phyloP scores from a whole-genome alignment of 345 rosid genomes.

The Citrus medica region DNA sequence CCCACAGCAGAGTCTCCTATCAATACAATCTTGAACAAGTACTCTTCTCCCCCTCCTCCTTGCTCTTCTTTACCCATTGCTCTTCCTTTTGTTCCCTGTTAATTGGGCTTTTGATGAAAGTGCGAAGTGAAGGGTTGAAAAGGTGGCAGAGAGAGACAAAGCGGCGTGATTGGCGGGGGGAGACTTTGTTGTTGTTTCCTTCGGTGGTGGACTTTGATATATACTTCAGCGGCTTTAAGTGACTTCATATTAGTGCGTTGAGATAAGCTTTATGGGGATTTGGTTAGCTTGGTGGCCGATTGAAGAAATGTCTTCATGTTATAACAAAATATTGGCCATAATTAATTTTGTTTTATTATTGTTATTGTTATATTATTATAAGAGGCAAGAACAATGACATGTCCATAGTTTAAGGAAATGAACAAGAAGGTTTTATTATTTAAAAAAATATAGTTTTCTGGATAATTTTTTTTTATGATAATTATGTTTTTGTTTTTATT shows the following conservation, averaged over 20 bases:
- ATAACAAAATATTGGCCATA: too few species aligned
- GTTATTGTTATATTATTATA: too few species aligned
- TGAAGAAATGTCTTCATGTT: background rate
- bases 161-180: conserved; percentile 55
- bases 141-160: conserved; percentile 22
- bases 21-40: conserved; percentile 83
- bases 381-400: too few species aligned
- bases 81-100: background rate
- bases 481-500: too few species aligned
- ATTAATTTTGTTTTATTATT: too few species aligned
- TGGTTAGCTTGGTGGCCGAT: background rate
- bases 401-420: too few species aligned
- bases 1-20: conserved; percentile 97
- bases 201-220: background rate
- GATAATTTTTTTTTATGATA: too few species aligned
- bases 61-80: conserved; percentile 46
- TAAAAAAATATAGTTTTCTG: too few species aligned
- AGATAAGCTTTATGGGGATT: background rate
- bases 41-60: conserved; percentile 56
- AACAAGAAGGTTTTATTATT: too few species aligned
- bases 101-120: background rate
- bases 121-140: conserved; percentile 15
- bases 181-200: background rate
- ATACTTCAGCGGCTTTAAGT: background rate
- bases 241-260: background rate